Percentiles rank a stretch among this genome's conserved stretches.
Evolutionary conservation across 2,329 filamentous ascomycete species (phyloP).

Genomic region (Huntiella abstrusa): DNA sequence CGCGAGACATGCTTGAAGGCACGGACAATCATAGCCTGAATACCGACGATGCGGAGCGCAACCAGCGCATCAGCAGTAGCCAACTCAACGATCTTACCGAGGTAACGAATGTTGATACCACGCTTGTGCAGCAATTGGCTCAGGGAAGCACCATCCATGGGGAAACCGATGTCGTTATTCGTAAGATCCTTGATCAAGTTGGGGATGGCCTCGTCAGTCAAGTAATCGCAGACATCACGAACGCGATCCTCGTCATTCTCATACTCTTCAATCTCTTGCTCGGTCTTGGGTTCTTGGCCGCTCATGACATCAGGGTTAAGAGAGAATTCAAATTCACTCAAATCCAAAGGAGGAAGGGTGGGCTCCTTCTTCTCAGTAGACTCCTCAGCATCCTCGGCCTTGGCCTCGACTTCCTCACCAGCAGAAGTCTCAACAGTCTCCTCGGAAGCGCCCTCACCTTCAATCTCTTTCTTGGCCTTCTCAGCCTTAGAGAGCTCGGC

Average conservation of each 20-base stretch:
- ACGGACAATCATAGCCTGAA: conserved; percentile 89
- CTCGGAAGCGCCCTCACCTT: conserved; percentile 16
- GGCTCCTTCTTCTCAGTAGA: conserved; percentile 3
- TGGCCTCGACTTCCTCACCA: conserved; percentile 16
- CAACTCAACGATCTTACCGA: conserved; percentile 63
- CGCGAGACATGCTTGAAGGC: conserved; percentile 86
- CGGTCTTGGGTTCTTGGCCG: conserved; percentile 73
- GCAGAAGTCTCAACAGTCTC: conserved; percentile 21
- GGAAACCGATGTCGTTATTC: conserved; percentile 87
- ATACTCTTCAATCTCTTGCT: conserved; percentile 73
- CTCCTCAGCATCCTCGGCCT: conserved; percentile 21
- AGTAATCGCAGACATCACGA: conserved; percentile 59
- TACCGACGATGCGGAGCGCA: conserved; percentile 56
- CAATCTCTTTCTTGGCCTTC: conserved; percentile 17
- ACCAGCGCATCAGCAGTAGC: conserved; percentile 49
- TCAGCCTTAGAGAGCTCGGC: conserved; percentile 22
- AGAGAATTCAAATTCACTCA: conserved; percentile 69
- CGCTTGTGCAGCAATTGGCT: conserved; percentile 83
- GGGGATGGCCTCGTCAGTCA: conserved; percentile 64
- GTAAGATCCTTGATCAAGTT: conserved; percentile 69
- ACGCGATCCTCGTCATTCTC: conserved; percentile 76
- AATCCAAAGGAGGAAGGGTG: conserved; percentile 42
- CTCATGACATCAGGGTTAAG: conserved; percentile 94
- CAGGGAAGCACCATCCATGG: conserved; percentile 92
- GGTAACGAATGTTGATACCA: conserved; percentile 89